These are phyloP conservation scores for Lodderomyces jiufengensis DNA, from an alignment of 1,139 yeast genomes.

Conservation along the genomic window DNA sequence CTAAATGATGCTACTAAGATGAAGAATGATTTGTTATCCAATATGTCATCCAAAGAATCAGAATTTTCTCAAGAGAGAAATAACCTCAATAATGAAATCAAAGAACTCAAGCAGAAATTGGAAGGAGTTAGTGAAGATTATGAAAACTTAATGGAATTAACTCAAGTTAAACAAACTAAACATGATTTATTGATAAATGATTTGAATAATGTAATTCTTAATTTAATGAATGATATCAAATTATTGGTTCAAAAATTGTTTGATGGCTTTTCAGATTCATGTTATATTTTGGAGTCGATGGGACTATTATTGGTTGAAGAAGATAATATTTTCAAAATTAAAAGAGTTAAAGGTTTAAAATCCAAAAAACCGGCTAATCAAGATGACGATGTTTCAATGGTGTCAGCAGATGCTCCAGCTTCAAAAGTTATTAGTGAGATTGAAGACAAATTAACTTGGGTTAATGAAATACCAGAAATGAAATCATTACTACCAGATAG, in stretches of 20 bases:
- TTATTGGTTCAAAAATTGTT: slow-evolving; percentile 21
- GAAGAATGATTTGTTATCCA: slow-evolving; percentile 63
- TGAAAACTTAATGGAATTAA: slow-evolving; percentile 45
- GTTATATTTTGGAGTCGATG: slow-evolving; percentile 68
- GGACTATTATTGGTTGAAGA: slow-evolving; percentile 63
- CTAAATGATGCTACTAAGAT: slow-evolving; percentile 35
- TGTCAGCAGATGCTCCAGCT: slow-evolving; percentile 20
- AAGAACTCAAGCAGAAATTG: slow-evolving; percentile 28
- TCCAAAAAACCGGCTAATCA: slow-evolving; percentile 28
- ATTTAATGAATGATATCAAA: slow-evolving; percentile 20
- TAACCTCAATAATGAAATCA: slow-evolving; percentile 47
- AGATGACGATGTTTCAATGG: slow-evolving; percentile 19
- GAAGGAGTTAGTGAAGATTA: slow-evolving; percentile 48
- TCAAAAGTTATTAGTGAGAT: slow-evolving; percentile 31
- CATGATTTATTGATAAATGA: slow-evolving; percentile 26
- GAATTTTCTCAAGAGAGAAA: slow-evolving; percentile 56
- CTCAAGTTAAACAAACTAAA: slow-evolving; percentile 28
- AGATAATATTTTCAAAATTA: slow-evolving; percentile 37
- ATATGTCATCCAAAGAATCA: slow-evolving; percentile 59
- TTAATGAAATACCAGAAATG: slow-evolving; percentile 23
- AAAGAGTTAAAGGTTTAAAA: slow-evolving; percentile 69
- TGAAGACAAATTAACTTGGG: slow-evolving; percentile 25
- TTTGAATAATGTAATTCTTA: slow-evolving; percentile 22
- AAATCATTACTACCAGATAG: slow-evolving; percentile 14
- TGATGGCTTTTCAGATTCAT: slow-evolving; percentile 41